Percentiles rank a stretch among this genome's conserved stretches.
These are phyloP conservation scores for Begonia peltatifolia DNA, from an alignment of 306 rosid species.

Conservation along the genomic window DNA sequence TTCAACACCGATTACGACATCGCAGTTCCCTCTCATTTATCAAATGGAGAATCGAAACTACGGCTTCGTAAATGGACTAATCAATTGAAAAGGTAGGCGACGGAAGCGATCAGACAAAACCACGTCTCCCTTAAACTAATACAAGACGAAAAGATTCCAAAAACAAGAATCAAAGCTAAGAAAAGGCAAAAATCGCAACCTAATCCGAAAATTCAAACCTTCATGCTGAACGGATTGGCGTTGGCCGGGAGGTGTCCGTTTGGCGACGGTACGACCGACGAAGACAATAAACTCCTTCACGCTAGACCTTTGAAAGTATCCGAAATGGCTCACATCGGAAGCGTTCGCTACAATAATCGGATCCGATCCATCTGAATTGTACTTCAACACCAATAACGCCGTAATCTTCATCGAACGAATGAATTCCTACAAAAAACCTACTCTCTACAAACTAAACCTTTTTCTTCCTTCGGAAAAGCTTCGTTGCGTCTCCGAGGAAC, in stretches of 20 bases:
- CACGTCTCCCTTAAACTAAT: no score
- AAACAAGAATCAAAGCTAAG: no score
- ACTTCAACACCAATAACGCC: conserved; percentile 70
- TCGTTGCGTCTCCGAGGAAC: neutral
- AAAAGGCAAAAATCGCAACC: neutral
- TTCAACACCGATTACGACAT: no score
- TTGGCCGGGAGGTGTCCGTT: conserved; percentile 69
- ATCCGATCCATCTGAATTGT: conserved; percentile 78
- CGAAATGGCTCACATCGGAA: conserved; percentile 61
- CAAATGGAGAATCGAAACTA: no score
- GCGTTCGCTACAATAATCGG: conserved; percentile 63
- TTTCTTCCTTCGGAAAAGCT: neutral
- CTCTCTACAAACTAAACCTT: neutral
- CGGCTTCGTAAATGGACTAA: no score
- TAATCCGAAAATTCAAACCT: conserved; percentile 23
- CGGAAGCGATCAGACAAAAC: no score
- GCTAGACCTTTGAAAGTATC: conserved; percentile 84
- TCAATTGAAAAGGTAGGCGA: no score
- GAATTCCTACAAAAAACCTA: neutral
- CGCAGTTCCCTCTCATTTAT: no score
- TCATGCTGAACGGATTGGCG: conserved; percentile 97
- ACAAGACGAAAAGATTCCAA: no score
- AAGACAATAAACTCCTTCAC: conserved; percentile 84
- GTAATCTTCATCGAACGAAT: conserved; percentile 69
- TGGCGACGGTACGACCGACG: conserved; percentile 94